phyloP scores from a whole-genome alignment of 805 yeast species.

The Zygosaccharomyces bisporus region DNA sequence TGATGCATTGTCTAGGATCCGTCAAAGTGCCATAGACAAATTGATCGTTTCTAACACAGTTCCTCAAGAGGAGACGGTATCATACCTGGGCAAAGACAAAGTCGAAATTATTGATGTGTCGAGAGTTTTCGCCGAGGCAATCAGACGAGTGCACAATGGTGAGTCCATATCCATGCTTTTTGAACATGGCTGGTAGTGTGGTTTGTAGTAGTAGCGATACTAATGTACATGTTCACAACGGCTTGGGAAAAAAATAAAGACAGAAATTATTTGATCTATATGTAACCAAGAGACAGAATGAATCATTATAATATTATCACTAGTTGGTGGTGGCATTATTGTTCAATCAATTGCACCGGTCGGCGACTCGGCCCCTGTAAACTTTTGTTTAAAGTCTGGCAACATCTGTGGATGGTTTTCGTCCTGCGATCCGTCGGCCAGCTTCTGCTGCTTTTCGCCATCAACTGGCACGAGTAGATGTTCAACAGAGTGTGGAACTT shows the following conservation, averaged over 20 bases:
- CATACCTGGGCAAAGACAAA: constrained; percentile 48
- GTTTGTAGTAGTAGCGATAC: constrained; percentile 1
- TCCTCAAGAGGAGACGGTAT: constrained; percentile 68
- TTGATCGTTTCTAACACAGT: constrained; percentile 86
- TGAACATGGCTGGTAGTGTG: constrained; percentile 59
- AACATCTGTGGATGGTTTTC: background rate
- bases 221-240: background rate
- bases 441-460: background rate
- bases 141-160: constrained; percentile 94
- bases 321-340: background rate
- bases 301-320: background rate
- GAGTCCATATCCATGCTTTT: constrained; percentile 92
- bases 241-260: background rate
- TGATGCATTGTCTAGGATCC: constrained; percentile 74
- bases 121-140: constrained; percentile 86
- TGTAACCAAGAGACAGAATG: background rate
- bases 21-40: constrained; percentile 69
- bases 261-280: background rate
- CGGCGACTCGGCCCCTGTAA: background rate
- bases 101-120: constrained; percentile 85
- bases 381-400: background rate
- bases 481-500: background rate
- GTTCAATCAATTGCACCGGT: background rate
- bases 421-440: background rate
- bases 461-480: background rate